Conservation (phyloP, 1,284 basidiomycete species). For the Marasmius tenuissimus region DNA sequence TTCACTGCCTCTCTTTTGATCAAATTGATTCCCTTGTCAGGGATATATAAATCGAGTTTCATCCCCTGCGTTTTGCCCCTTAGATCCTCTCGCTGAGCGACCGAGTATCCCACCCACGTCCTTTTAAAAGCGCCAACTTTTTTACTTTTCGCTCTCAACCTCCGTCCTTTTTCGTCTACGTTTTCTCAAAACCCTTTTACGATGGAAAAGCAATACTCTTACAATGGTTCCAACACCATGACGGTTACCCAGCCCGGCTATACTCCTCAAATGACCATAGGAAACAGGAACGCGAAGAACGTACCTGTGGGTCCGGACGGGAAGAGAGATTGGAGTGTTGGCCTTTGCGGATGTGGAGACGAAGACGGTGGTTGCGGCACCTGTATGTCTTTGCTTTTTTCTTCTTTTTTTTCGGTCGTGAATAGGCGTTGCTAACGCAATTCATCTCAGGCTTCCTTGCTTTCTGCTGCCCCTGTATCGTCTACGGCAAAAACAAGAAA, state of each 20-base stretch:
- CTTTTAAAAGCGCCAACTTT: no score
- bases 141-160: no score
- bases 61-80: no score
- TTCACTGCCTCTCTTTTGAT: no score
- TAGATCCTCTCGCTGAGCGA: no score
- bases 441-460: background rate
- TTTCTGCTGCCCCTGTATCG: slow-evolving; percentile 14
- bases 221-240: background rate
- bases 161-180: no score
- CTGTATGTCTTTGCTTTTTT: slow-evolving; percentile 26
- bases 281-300: slow-evolving; percentile 34
- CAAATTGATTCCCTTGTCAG: no score
- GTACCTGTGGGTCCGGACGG: slow-evolving; percentile 31
- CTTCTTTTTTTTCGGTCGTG: background rate
- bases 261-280: slow-evolving; percentile 20
- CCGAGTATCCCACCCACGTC: no score
- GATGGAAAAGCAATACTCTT: background rate
- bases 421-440: background rate
- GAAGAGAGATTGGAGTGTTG: slow-evolving; percentile 40
- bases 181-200: background rate
- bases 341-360: slow-evolving; percentile 30
- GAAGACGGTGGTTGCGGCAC: slow-evolving; percentile 26
- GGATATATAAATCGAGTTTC: no score
- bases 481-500: slow-evolving; percentile 11
- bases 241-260: slow-evolving; percentile 16